These are phyloP conservation scores for Saururus chinensis DNA, from an alignment of 164 flowering plant genomes.

Conservation along the genomic window DNA sequence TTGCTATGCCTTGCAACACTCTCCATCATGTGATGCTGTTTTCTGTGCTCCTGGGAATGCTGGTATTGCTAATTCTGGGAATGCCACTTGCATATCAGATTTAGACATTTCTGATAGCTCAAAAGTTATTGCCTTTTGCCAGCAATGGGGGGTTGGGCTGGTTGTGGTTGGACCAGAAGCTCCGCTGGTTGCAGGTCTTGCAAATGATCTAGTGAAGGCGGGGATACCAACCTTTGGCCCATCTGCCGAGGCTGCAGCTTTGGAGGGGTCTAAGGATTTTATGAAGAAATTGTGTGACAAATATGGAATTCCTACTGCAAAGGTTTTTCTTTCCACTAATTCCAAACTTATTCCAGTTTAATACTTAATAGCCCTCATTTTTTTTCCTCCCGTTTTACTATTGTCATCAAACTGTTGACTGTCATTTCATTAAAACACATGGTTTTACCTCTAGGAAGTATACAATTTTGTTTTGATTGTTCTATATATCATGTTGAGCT, in stretches of 20 bases:
- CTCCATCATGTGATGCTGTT: slow-evolving; percentile 72
- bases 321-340: slow-evolving; percentile 28
- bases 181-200: slow-evolving; percentile 92
- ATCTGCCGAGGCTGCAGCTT: slow-evolving; percentile 89
- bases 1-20: slow-evolving; percentile 76
- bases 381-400: not conserved
- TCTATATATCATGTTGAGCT: not conserved
- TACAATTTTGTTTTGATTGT: not conserved
- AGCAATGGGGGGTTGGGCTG: slow-evolving; percentile 56
- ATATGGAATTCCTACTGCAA: slow-evolving; percentile 91
- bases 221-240: slow-evolving; percentile 96
- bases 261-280: slow-evolving; percentile 96
- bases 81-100: slow-evolving; percentile 71
- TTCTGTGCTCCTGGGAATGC: slow-evolving; percentile 98
- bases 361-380: not conserved
- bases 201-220: slow-evolving; percentile 60
- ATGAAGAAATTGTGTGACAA: slow-evolving; percentile 94
- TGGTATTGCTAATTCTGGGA: slow-evolving; percentile 79
- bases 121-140: slow-evolving; percentile 73
- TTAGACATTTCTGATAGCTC: slow-evolving; percentile 64
- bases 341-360: not conserved
- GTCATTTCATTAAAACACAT: not conserved
- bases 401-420: not conserved
- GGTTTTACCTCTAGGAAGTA: too few relatives aligned
- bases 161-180: slow-evolving; percentile 98